Evolutionary conservation across 2,329 filamentous ascomycete genomes (phyloP).

Genomic region (Aureobasidium sp.): DNA sequence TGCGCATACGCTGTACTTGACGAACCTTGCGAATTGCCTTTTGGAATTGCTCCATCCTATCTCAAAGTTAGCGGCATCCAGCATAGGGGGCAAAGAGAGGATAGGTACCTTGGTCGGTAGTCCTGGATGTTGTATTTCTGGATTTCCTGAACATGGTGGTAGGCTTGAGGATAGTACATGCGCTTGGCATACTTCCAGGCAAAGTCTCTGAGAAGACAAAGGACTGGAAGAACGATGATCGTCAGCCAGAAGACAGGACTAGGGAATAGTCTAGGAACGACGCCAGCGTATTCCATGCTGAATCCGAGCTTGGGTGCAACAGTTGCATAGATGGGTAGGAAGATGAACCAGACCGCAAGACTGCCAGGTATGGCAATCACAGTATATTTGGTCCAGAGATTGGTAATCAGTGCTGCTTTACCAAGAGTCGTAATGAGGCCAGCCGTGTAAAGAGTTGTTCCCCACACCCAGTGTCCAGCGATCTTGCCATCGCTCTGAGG

Average conservation of each 20-base stretch:
- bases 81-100: constrained; percentile 6
- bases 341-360: constrained; percentile 83
- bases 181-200: constrained; percentile 96
- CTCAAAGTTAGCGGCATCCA: background rate
- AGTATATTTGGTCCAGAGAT: constrained; percentile 98
- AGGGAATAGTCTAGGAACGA: constrained; percentile 72
- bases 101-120: constrained; percentile 78
- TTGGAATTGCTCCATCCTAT: constrained; percentile 98
- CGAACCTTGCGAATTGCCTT: constrained; percentile 98
- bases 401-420: constrained; percentile 90
- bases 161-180: constrained; percentile 93
- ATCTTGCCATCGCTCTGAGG: constrained; percentile 71
- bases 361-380: constrained; percentile 92
- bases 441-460: constrained; percentile 85
- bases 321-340: constrained; percentile 79
- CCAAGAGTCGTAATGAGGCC: constrained; percentile 89
- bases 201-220: constrained; percentile 84
- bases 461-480: constrained; percentile 97
- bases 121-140: constrained; percentile 99
- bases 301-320: constrained; percentile 77
- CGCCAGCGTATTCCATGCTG: constrained; percentile 76
- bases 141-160: constrained; percentile 98
- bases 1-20: constrained; percentile 98
- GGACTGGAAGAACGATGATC: constrained; percentile 65
- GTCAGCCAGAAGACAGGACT: constrained; percentile 89